A percentile compares a stretch with the other conserved stretches of the same genome.
These are phyloP conservation scores for Aureobasidium lini DNA, from an alignment of 2,329 filamentous ascomycete species.

Conservation along the genomic window DNA sequence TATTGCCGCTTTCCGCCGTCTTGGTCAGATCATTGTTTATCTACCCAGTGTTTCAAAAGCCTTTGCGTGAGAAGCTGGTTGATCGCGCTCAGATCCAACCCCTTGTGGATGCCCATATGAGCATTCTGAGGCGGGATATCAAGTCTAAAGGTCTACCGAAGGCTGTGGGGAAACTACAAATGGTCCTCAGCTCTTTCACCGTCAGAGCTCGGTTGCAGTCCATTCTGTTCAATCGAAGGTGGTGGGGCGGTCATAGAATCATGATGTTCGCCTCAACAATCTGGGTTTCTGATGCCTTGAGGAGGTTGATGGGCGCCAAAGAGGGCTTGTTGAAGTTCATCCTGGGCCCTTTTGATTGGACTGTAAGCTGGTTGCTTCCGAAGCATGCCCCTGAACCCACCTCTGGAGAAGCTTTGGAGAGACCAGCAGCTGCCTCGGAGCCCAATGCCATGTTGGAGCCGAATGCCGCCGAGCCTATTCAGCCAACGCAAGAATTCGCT, in stretches of 20 bases:
- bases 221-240: background rate
- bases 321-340: constrained; percentile 9
- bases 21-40: constrained; percentile 23
- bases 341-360: constrained; percentile 8
- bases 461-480: too few species aligned
- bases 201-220: background rate
- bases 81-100: background rate
- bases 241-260: background rate
- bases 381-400: background rate
- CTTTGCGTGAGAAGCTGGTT: background rate
- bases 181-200: background rate
- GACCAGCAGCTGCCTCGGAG: background rate
- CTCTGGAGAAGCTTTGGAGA: background rate
- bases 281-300: background rate
- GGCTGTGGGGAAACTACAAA: background rate
- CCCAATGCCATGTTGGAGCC: too few species aligned
- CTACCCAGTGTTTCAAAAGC: constrained; percentile 19
- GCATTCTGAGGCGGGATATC: background rate
- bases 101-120: constrained; percentile 2
- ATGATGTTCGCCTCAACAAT: background rate
- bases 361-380: background rate
- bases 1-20: constrained; percentile 23
- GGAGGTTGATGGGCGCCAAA: background rate
- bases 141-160: background rate
- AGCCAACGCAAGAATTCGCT: background rate